These are phyloP conservation scores for Neurospora pannonica DNA, from an alignment of 495 filamentous ascomycete species.

Conservation along the genomic window DNA sequence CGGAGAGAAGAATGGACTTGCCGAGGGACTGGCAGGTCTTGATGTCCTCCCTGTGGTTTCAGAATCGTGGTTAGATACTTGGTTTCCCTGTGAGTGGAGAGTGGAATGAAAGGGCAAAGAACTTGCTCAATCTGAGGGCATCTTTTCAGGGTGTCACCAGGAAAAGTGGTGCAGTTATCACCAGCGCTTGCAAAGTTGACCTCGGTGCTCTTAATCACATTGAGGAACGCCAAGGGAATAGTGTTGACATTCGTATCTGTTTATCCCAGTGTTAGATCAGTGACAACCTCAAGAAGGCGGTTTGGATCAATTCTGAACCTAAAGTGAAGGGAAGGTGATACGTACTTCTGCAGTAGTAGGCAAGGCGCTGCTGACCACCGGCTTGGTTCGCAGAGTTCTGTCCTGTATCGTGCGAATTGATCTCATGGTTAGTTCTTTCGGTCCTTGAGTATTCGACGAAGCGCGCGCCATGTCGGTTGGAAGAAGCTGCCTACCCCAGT, in stretches of 20 bases:
- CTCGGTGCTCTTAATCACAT: constrained; percentile 34
- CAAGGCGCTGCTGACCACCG: constrained; percentile 36
- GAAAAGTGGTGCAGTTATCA: constrained; percentile 47
- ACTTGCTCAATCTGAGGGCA: constrained; percentile 56
- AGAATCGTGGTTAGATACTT: background rate
- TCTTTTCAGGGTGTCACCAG: constrained; percentile 43
- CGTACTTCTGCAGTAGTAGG: constrained; percentile 47
- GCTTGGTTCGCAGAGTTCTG: constrained; percentile 35
- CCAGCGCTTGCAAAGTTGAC: constrained; percentile 54
- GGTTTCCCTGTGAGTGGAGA: background rate
- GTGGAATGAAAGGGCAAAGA: background rate
- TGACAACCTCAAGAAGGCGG: background rate
- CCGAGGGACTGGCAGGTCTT: constrained; percentile 50
- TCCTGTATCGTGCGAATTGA: constrained; percentile 28
- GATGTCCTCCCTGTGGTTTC: constrained; percentile 42
- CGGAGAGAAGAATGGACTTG: constrained; percentile 59
- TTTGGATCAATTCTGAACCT: background rate
- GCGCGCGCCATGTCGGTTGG: background rate
- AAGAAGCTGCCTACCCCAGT: constrained; percentile 41
- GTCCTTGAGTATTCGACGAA: background rate
- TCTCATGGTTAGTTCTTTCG: background rate
- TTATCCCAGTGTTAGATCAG: background rate
- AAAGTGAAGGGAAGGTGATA: background rate
- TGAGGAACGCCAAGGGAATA: constrained; percentile 54
- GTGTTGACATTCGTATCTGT: constrained; percentile 30